Conservation (phyloP, 441 rosid genomes). For the Populus hybrid region DNA sequence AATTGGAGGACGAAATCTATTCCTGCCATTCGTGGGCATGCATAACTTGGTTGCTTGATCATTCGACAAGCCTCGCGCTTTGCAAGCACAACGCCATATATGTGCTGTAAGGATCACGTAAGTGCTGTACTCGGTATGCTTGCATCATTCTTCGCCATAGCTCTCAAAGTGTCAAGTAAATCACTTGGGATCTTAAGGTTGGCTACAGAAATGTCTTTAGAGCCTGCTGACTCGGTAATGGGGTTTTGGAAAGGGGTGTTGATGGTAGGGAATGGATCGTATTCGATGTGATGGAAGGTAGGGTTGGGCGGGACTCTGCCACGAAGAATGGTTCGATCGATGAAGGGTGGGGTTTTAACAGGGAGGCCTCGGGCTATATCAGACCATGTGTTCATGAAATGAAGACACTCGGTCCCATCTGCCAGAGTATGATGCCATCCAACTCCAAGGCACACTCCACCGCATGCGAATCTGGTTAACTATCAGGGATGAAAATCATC, state of each 20-base stretch:
- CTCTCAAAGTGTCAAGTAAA: background rate
- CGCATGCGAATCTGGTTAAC: conserved; percentile 18
- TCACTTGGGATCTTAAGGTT: background rate
- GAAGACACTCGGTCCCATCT: too few species aligned
- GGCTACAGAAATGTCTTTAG: background rate
- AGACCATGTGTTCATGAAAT: background rate
- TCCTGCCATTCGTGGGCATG: conserved; percentile 29
- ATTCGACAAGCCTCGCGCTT: conserved; percentile 29
- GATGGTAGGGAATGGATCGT: background rate
- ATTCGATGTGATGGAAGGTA: conserved; percentile 11
- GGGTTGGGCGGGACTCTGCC: background rate
- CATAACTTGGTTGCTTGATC: conserved; percentile 30
- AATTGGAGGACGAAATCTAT: conserved; percentile 26
- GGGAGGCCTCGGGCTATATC: conserved; percentile 1
- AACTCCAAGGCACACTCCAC: conserved; percentile 15
- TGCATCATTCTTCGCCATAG: background rate
- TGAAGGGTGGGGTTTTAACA: background rate
- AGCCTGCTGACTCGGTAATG: background rate
- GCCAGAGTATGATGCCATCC: too few species aligned
- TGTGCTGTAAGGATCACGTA: conserved; percentile 23
- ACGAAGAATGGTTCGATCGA: conserved; percentile 1
- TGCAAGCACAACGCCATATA: conserved; percentile 47
- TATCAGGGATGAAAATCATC: background rate
- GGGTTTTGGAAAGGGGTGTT: background rate
- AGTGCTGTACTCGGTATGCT: background rate